Base-by-base conservation (phyloP, 768 basidiomycete genomes). In the Coprinopsis cinerea region DNA sequence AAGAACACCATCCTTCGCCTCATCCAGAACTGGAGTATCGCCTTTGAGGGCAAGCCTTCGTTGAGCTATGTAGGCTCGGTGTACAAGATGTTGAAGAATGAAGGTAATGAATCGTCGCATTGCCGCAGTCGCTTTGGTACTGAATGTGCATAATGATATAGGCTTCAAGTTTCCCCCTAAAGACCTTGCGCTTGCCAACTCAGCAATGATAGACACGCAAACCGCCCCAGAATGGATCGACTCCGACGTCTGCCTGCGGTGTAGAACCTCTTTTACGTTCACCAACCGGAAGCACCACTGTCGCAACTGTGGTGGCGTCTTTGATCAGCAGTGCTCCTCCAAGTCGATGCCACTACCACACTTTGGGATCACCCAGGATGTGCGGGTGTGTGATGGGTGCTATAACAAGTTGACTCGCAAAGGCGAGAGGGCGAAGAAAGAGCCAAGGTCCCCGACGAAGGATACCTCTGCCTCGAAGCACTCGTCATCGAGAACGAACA, bases 221-320 rank as follows among this genome's bases (percentile, higher is more conserved):
- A 90, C 85, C 0, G 89, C 96, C 0, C 96, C 96, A 1, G 90
- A 95, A 62, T 99, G 96, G 96, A 87, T 92, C 37, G 95, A 98
- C 63, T 92, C 92, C 0, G 92, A 96, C 40, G 81, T 93, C 14
- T 99, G 96, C 64, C 79, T 95, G 51, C 82, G 92, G 17, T 99
- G 96, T 65, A 81, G 96, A 15, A 84, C 88, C 0, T 64, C 90
- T 0, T 99, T 99, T 66, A 81, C 84, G 0, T 93, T 97, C 63
- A 96, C 93, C 25, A 98, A 98, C 63, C 80, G 96, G 44, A 97
- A 97, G 63, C 96, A 99, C 59, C 96, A 99, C 61, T 99, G 96
- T 63, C 82, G 96, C 13, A 97, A 97, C 64, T 99, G 96, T 67
- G 96, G 96, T 6, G 85, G 87, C 62, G 92, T 98, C 13, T 98